phyloP scores from a whole-genome alignment of 306 rosid species.

The Cucurbita moschata region DNA sequence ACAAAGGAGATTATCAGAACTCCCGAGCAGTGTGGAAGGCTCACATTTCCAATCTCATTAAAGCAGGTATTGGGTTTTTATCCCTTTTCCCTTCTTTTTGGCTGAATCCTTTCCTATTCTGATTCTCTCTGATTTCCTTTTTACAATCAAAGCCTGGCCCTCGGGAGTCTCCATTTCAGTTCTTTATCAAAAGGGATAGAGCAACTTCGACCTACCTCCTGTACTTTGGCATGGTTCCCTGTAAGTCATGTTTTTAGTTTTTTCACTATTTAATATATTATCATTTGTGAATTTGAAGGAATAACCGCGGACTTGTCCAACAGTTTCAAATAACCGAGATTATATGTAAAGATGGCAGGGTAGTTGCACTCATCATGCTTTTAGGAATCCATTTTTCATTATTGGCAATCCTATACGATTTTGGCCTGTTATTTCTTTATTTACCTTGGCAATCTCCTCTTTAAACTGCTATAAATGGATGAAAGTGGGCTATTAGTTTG shows the following conservation, averaged over 20 bases:
- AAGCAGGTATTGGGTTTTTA: conserved; percentile 49
- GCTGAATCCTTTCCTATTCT: background rate
- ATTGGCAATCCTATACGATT: background rate
- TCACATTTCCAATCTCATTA: conserved; percentile 82
- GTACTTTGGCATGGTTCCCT: conserved; percentile 55
- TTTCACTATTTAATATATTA: background rate
- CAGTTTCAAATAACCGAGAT: background rate
- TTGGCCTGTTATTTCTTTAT: background rate
- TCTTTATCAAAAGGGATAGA: conserved; percentile 73
- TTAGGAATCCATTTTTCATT: conserved; percentile 9
- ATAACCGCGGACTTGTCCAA: background rate
- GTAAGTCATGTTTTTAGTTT: conserved; percentile 30
- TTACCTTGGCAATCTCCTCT: background rate
- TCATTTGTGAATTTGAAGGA: background rate
- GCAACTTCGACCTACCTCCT: conserved; percentile 53
- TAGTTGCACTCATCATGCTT: background rate
- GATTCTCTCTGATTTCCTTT: conserved; percentile 9
- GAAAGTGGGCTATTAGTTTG: background rate
- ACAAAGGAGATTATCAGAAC: conserved; percentile 57
- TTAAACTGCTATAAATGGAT: background rate
- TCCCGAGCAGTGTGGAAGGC: conserved; percentile 73
- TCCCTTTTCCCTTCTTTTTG: background rate
- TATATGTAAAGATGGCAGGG: background rate
- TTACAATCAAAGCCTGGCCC: conserved; percentile 61
- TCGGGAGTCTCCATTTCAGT: conserved; percentile 63